Conservation (phyloP, 225 moss, liverwort and hornwort species). For the Lunularia cruciata region DNA sequence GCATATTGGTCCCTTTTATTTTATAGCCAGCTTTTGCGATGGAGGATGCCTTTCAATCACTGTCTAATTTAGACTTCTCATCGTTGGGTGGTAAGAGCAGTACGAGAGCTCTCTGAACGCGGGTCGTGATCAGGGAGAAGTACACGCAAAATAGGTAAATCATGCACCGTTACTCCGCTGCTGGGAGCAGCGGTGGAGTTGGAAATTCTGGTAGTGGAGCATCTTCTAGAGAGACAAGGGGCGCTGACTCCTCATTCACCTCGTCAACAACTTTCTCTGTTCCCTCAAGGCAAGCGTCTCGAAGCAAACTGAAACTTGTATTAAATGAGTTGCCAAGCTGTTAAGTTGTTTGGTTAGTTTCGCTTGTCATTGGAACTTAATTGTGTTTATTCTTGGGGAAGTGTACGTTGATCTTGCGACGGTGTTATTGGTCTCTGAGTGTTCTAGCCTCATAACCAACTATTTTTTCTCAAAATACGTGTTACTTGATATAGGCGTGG, state of each 20-base stretch:
- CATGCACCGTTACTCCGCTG: conserved; percentile 96
- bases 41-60: too few relatives aligned
- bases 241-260: conserved; percentile 67
- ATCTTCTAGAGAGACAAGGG: conserved; percentile 33
- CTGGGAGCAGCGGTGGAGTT: conserved; percentile 74
- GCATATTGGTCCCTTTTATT: too few relatives aligned
- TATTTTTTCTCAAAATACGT: too few relatives aligned
- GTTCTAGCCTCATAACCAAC: too few relatives aligned
- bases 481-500: conserved; percentile 19
- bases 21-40: too few relatives aligned
- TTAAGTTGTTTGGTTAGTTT: not conserved
- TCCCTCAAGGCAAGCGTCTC: conserved; percentile 54
- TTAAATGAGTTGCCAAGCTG: not conserved
- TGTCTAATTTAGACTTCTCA: too few relatives aligned
- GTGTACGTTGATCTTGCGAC: not conserved
- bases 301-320: not conserved
- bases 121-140: too few relatives aligned
- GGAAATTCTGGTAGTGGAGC: conserved; percentile 47
- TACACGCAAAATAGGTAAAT: conserved; percentile 62
- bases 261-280: conserved; percentile 59
- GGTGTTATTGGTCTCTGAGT: too few relatives aligned
- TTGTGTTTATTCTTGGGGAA: too few relatives aligned
- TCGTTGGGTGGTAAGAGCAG: too few relatives aligned
- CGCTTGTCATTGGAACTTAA: not conserved
- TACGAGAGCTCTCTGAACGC: too few relatives aligned